phyloP scores from a whole-genome alignment of 1,139 yeast genomes.

The Debaryomyces coudertii region DNA sequence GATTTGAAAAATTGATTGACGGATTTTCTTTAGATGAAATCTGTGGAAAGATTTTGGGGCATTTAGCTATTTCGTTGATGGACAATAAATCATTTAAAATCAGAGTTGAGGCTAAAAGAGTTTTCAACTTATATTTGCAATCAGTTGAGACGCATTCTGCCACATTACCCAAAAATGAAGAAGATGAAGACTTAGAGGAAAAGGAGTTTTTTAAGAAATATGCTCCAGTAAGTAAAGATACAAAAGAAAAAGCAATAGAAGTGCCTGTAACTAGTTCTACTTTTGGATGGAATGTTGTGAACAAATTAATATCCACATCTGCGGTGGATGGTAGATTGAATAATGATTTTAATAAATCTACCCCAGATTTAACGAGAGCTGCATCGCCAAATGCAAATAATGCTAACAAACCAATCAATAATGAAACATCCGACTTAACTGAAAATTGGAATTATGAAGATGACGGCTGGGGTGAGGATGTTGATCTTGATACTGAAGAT shows the following conservation, averaged over 20 bases:
- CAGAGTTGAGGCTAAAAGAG: slow-evolving; percentile 67
- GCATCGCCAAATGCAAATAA: slow-evolving; percentile 23
- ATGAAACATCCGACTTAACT: slow-evolving; percentile 14
- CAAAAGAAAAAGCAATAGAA: slow-evolving; percentile 5
- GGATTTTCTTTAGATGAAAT: slow-evolving; percentile 76
- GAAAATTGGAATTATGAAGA: slow-evolving; percentile 20
- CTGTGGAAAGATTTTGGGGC: slow-evolving; percentile 81
- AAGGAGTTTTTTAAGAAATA: slow-evolving; percentile 38
- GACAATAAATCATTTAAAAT: slow-evolving; percentile 71
- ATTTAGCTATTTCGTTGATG: slow-evolving; percentile 79
- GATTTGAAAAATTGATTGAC: slow-evolving; percentile 66
- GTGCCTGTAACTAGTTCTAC: slow-evolving; percentile 14
- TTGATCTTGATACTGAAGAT: slow-evolving; percentile 15
- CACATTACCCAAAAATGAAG: slow-evolving; percentile 52
- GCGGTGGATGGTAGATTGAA: slow-evolving; percentile 40
- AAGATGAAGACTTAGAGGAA: slow-evolving; percentile 44
- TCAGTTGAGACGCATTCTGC: slow-evolving; percentile 68
- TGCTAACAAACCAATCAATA: slow-evolving; percentile 14
- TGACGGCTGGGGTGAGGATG: slow-evolving; percentile 39
- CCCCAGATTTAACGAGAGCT: slow-evolving; percentile 40
- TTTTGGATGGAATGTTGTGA: slow-evolving; percentile 45
- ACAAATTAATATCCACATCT: slow-evolving; percentile 37
- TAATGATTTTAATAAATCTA: slow-evolving; percentile 41
- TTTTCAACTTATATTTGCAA: slow-evolving; percentile 65
- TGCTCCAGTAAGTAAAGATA: slow-evolving; percentile 22